Evolutionary conservation across 257 asterid genomes (phyloP).

Genomic region (Rubia yunnanensis): DNA sequence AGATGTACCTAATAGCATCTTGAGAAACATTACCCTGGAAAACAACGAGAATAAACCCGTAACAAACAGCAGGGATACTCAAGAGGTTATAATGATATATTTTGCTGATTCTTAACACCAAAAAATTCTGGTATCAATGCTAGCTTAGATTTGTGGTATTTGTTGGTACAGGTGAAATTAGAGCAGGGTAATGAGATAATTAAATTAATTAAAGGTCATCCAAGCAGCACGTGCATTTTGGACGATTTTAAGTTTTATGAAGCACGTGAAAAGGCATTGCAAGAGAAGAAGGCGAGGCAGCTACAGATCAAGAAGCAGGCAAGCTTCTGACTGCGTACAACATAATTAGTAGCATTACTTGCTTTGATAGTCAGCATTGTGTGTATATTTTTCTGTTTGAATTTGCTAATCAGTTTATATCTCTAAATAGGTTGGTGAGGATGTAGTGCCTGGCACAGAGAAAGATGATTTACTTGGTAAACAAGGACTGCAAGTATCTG

Average conservation of each 20-base stretch:
- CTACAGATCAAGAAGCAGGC: constrained; percentile 25
- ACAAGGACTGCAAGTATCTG: constrained; percentile 6
- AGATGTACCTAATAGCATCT: constrained; percentile 34
- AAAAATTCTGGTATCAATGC: neutral
- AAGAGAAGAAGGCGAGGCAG: constrained; percentile 37
- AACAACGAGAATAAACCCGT: constrained; percentile 48
- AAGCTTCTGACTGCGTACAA: neutral
- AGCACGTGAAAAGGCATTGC: constrained; percentile 33
- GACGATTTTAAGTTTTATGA: constrained; percentile 45
- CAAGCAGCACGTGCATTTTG: constrained; percentile 32
- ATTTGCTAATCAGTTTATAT: neutral
- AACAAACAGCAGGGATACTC: constrained; percentile 45
- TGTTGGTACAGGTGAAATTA: constrained; percentile 23
- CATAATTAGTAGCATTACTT: neutral
- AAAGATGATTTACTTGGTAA: constrained; percentile 12
- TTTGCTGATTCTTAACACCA: neutral
- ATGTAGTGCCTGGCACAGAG: constrained; percentile 8
- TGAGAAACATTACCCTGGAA: constrained; percentile 31
- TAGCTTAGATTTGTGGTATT: neutral
- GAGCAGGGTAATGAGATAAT: constrained; percentile 32
- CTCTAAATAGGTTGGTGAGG: constrained; percentile 17
- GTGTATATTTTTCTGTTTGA: neutral
- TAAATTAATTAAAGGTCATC: constrained; percentile 27
- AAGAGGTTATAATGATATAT: constrained; percentile 22
- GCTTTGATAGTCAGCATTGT: no score